These are phyloP conservation scores for Wickerhamomyces bovis DNA, from an alignment of 805 yeast genomes.

Conservation along the genomic window DNA sequence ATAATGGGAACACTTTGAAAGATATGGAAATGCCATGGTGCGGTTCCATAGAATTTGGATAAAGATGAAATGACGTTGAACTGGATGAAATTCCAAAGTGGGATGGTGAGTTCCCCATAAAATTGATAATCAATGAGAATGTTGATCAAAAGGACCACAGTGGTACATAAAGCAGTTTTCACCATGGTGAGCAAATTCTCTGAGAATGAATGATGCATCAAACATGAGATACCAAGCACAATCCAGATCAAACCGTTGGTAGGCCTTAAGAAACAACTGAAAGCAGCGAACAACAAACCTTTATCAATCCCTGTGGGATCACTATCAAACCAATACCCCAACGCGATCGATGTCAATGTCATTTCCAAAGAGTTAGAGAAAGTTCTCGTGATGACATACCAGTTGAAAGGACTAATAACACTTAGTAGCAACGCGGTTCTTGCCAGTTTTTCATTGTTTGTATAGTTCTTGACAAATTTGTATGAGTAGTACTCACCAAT, in stretches of 20 bases:
- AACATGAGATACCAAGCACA: slow-evolving; percentile 39
- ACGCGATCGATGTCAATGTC: slow-evolving; percentile 58
- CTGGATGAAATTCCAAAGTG: slow-evolving; percentile 61
- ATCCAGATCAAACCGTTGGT: slow-evolving; percentile 79
- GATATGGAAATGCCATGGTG: slow-evolving; percentile 81
- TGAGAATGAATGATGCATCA: slow-evolving; percentile 5
- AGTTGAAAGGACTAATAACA: slow-evolving; percentile 67
- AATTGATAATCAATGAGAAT: slow-evolving; percentile 49
- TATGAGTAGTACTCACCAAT: slow-evolving; percentile 61
- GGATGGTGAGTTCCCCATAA: slow-evolving; percentile 52
- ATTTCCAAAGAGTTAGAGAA: slow-evolving; percentile 83
- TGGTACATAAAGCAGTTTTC: slow-evolving; percentile 19
- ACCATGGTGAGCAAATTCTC: slow-evolving; percentile 13
- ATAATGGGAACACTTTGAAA: slow-evolving; percentile 79
- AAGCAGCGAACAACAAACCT: slow-evolving; percentile 47
- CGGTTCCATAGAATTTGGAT: slow-evolving; percentile 77
- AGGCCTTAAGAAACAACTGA: slow-evolving; percentile 74
- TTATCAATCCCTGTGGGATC: slow-evolving; percentile 20
- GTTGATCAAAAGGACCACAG: slow-evolving; percentile 32
- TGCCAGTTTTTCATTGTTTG: slow-evolving; percentile 32
- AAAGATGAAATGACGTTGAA: slow-evolving; percentile 73
- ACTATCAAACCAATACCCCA: slow-evolving; percentile 54
- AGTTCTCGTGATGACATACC: slow-evolving; percentile 74
- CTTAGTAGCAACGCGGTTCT: slow-evolving; percentile 42
- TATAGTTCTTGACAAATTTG: slow-evolving; percentile 34